Conservation (phyloP, 2,329 filamentous ascomycete genomes). For the Phyllosticta citribraziliensis region DNA sequence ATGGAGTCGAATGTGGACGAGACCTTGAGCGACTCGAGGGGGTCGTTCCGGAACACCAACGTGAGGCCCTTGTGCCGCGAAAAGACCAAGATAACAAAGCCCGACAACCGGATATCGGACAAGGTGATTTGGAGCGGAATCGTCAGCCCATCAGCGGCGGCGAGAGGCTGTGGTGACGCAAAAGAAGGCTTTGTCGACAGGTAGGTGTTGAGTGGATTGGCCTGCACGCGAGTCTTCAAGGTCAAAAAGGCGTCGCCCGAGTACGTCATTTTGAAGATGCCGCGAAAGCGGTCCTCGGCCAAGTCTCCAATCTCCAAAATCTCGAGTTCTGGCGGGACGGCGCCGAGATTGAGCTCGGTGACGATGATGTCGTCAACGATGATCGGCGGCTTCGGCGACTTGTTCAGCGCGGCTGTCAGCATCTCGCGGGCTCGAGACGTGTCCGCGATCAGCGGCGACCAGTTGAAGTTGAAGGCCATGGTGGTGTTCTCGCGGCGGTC, state of each 20-base stretch:
- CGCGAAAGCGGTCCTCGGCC: slow-evolving; percentile 90
- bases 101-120: slow-evolving; percentile 89
- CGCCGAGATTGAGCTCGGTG: slow-evolving; percentile 92
- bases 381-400: slow-evolving; percentile 93
- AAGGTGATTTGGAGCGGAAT: slow-evolving; percentile 96
- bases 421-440: slow-evolving; percentile 86
- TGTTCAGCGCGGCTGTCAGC: slow-evolving; percentile 90
- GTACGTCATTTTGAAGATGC: slow-evolving; percentile 99
- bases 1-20: slow-evolving; percentile 99
- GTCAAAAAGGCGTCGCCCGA: slow-evolving; percentile 91
- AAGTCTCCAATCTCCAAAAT: slow-evolving; percentile 96
- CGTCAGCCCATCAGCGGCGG: slow-evolving; percentile 82
- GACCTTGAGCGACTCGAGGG: slow-evolving; percentile 93
- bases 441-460: slow-evolving; percentile 96
- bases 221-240: slow-evolving; percentile 90
- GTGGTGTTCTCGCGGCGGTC: slow-evolving; percentile 5
- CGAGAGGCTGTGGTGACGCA: slow-evolving; percentile 84
- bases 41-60: slow-evolving; percentile 94
- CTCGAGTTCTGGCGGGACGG: slow-evolving; percentile 87
- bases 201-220: slow-evolving; percentile 94
- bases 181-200: slow-evolving; percentile 84
- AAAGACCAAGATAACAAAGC: slow-evolving; percentile 96
- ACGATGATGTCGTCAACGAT: slow-evolving; percentile 99
- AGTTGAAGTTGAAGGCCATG: slow-evolving; percentile 99
- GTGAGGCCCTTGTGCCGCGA: slow-evolving; percentile 96